These are phyloP conservation scores for Tympanopsis confertula DNA, from an alignment of 2,329 filamentous ascomycete species.

Conservation along the genomic window DNA sequence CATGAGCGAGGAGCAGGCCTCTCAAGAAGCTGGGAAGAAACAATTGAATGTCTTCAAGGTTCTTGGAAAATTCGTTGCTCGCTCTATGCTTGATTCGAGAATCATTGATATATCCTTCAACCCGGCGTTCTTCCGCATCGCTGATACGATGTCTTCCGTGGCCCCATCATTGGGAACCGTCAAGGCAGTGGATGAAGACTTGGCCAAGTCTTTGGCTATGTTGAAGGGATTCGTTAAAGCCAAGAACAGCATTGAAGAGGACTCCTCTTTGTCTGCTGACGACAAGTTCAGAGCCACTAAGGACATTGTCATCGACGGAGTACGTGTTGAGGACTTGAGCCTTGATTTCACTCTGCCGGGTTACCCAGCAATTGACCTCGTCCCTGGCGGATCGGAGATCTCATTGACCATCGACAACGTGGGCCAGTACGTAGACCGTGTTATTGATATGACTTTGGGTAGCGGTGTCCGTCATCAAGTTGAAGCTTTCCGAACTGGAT, in stretches of 20 bases:
- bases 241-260: constrained; percentile 72
- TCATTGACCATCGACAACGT: constrained; percentile 83
- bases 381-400: constrained; percentile 62
- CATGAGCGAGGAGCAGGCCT: constrained; percentile 66
- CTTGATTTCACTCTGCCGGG: constrained; percentile 93
- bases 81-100: constrained; percentile 94
- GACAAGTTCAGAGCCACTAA: constrained; percentile 63
- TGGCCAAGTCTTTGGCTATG: constrained; percentile 74
- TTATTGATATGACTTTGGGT: constrained; percentile 86
- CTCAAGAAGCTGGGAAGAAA: constrained; percentile 70
- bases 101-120: constrained; percentile 98
- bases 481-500: constrained; percentile 80
- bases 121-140: constrained; percentile 92
- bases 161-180: constrained; percentile 80
- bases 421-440: constrained; percentile 74
- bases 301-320: constrained; percentile 63
- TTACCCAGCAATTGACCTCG: constrained; percentile 74
- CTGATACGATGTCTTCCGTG: constrained; percentile 54
- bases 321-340: constrained; percentile 72
- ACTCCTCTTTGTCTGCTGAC: constrained; percentile 48
- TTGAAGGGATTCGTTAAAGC: constrained; percentile 77
- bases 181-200: constrained; percentile 73
- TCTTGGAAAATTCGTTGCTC: constrained; percentile 91
- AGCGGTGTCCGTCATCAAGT: constrained; percentile 78
- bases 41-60: constrained; percentile 82